Percentiles rank a stretch among this genome's conserved stretches.
These are phyloP conservation scores for Scleroderma bovista DNA, from an alignment of 768 basidiomycete genomes.

Conservation along the genomic window DNA sequence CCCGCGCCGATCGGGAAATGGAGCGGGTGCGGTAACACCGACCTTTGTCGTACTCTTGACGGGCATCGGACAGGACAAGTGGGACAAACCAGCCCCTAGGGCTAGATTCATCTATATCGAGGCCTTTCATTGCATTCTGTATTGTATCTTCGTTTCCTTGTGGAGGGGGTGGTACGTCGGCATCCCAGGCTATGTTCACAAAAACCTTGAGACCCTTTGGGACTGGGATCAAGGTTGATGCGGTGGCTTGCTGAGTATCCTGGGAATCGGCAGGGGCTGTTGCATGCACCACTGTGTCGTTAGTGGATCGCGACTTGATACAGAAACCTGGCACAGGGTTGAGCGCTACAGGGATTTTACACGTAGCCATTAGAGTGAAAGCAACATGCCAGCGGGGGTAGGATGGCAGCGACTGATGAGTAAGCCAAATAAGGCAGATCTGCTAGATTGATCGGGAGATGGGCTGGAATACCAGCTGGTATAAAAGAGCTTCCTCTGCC, in stretches of 20 bases:
- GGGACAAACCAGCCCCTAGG: constrained; percentile 59
- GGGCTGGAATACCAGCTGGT: too few relatives aligned
- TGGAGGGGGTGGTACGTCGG: constrained; percentile 64
- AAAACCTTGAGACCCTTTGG: constrained; percentile 59
- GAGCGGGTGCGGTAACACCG: constrained; percentile 9
- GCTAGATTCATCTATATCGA: constrained; percentile 36
- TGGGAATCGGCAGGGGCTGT: constrained; percentile 7
- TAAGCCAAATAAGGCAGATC: constrained; percentile 7
- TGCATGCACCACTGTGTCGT: constrained; percentile 29
- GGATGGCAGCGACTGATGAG: too few relatives aligned
- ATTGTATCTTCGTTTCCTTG: constrained; percentile 53
- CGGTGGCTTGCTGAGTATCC: neutral
- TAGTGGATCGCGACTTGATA: constrained; percentile 50
- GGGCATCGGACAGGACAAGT: constrained; percentile 60
- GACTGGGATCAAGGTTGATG: constrained; percentile 31
- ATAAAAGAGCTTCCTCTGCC: constrained; percentile 28
- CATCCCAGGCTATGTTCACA: constrained; percentile 69
- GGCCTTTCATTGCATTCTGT: constrained; percentile 50
- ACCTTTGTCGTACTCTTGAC: constrained; percentile 70
- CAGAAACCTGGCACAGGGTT: constrained; percentile 67
- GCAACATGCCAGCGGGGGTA: constrained; percentile 7
- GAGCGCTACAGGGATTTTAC: constrained; percentile 32
- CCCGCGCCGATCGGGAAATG: too few relatives aligned
- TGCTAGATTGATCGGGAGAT: too few relatives aligned
- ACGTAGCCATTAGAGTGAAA: constrained; percentile 12